Percentiles rank a stretch among this genome's conserved stretches.
Conservation (phyloP, 2,329 filamentous ascomycete species). For the Rosellinia necatrix region DNA sequence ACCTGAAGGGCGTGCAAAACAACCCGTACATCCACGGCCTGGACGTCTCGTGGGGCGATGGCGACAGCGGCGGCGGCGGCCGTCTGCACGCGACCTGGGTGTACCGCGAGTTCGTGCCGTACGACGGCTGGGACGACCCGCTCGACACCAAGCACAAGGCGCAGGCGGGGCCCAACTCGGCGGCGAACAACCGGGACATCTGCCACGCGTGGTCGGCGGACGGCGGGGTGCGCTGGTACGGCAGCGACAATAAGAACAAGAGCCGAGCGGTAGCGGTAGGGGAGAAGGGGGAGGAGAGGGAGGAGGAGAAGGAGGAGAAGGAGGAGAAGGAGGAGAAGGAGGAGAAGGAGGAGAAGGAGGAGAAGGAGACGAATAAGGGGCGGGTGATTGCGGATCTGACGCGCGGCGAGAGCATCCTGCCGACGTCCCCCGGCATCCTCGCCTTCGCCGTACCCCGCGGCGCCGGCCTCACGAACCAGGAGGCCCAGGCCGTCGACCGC, state of each 20-base stretch:
- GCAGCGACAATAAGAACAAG: too few species aligned
- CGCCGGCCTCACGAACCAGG: constrained; percentile 55
- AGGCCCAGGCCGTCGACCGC: constrained; percentile 51
- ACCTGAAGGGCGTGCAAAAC: constrained; percentile 57
- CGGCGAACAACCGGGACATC: constrained; percentile 54
- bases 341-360: too few species aligned
- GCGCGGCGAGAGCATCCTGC: constrained; percentile 46
- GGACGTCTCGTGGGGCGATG: constrained; percentile 37
- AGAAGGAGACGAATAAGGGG: too few species aligned
- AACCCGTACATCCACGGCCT: constrained; percentile 59
- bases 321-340: too few species aligned
- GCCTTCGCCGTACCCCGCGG: constrained; percentile 51
- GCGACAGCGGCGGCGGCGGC: constrained; percentile 28
- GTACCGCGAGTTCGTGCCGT: constrained; percentile 53
- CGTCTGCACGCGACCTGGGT: constrained; percentile 54
- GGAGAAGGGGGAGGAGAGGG: too few species aligned
- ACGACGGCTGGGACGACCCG: constrained; percentile 49
- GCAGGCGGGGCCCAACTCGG: constrained; percentile 49
- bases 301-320: too few species aligned
- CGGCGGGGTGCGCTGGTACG: constrained; percentile 49
- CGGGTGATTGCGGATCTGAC: constrained; percentile 42
- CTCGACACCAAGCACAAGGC: constrained; percentile 47
- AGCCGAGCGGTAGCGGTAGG: too few species aligned
- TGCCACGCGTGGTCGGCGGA: constrained; percentile 55
- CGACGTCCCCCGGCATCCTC: constrained; percentile 47